Conservation (phyloP, 208 protist species). For the Trypanosoma mega region DNA sequence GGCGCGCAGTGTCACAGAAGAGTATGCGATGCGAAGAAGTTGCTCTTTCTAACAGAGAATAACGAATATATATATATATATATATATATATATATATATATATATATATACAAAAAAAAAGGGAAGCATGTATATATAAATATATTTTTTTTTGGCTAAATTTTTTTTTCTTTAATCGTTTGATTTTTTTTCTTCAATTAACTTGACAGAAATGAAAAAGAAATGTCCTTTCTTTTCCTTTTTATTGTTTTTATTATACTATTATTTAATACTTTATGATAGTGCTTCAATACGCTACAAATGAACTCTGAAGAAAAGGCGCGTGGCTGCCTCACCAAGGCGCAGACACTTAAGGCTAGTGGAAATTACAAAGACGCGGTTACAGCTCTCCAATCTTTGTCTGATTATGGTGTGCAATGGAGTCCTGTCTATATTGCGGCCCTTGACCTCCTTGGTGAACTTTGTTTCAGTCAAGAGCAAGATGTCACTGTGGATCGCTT, state of each 20-base stretch:
- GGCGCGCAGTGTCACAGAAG: slow-evolving; percentile 7
- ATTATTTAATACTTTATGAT: not conserved
- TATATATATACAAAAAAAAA: slow-evolving; percentile 1
- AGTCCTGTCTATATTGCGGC: slow-evolving; percentile 43
- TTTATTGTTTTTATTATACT: not conserved
- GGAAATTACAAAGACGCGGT: slow-evolving; percentile 54
- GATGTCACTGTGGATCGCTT: slow-evolving; percentile 28
- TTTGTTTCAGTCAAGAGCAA: slow-evolving; percentile 44
- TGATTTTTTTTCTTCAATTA: not conserved
- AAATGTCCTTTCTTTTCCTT: not conserved
- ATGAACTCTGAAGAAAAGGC: slow-evolving; percentile 44
- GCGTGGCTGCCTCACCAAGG: slow-evolving; percentile 53
- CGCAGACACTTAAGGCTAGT: slow-evolving; percentile 39
- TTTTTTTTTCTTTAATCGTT: slow-evolving; percentile 9
- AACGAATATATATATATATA: slow-evolving; percentile 15
- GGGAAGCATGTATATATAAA: not conserved
- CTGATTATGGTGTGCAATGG: slow-evolving; percentile 36
- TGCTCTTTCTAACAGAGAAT: slow-evolving; percentile 9
- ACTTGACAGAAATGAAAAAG: too few relatives aligned
- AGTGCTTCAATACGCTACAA: not conserved
- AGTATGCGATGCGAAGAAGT: not conserved
- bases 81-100: not conserved
- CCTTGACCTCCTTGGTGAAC: slow-evolving; percentile 56
- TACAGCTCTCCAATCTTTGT: slow-evolving; percentile 34
- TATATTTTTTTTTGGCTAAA: slow-evolving; percentile 1